phyloP scores from a whole-genome alignment of 371 early-diverging fungal species.

The Mucor lusitanicus region DNA sequence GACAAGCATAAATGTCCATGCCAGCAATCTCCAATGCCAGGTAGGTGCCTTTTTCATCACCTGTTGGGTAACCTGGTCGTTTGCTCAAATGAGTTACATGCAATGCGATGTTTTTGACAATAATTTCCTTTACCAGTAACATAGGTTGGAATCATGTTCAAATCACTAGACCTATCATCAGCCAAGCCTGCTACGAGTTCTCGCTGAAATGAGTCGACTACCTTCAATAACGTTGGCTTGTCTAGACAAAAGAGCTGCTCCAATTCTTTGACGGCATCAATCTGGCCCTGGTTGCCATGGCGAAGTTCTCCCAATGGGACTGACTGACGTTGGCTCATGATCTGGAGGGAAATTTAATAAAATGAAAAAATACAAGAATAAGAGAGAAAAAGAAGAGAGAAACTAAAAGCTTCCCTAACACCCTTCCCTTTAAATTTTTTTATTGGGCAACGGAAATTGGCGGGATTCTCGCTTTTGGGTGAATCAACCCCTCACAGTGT shows the following conservation, averaged over 20 bases:
- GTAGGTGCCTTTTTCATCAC: slow-evolving; percentile 85
- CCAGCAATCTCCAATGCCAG: slow-evolving; percentile 93
- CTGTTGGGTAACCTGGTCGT: slow-evolving; percentile 69
- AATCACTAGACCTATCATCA: slow-evolving; percentile 49
- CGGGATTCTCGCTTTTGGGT: slow-evolving; percentile 11
- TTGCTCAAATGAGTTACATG: too few species aligned
- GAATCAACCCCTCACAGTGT: slow-evolving; percentile 1
- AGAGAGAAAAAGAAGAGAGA: neutral
- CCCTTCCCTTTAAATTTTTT: slow-evolving; percentile 3
- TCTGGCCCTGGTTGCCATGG: slow-evolving; percentile 24
- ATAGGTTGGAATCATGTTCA: slow-evolving; percentile 56
- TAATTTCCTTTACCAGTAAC: slow-evolving; percentile 40
- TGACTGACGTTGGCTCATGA: slow-evolving; percentile 27
- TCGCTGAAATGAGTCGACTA: slow-evolving; percentile 35
- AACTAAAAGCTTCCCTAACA: neutral
- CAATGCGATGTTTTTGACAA: neutral
- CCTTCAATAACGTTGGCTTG: slow-evolving; percentile 17
- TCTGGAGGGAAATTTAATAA: neutral
- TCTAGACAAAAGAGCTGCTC: slow-evolving; percentile 34
- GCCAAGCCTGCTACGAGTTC: slow-evolving; percentile 43
- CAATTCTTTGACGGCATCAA: slow-evolving; percentile 32
- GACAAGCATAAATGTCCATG: slow-evolving; percentile 61
- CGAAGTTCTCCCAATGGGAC: slow-evolving; percentile 17
- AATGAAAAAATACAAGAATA: neutral
- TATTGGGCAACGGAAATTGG: slow-evolving; percentile 17